These are phyloP conservation scores for Saposhnikovia divaricata DNA, from an alignment of 129 eudicot genomes.

Conservation along the genomic window DNA sequence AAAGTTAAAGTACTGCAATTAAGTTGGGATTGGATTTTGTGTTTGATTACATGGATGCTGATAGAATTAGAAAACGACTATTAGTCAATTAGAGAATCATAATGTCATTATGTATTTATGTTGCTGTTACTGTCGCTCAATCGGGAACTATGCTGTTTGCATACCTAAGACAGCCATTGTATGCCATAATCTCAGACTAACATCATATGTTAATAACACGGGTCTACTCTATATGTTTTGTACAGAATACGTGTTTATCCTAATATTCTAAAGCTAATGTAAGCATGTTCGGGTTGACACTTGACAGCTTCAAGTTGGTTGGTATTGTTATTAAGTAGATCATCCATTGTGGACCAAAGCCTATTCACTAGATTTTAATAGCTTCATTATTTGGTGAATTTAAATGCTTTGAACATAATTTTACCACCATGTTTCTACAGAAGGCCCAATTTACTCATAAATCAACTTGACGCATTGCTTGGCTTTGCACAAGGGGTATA, in stretches of 20 bases:
- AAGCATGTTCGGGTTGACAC: neutral
- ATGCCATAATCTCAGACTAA: neutral
- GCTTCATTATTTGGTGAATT: neutral
- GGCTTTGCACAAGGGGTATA: too few relatives aligned
- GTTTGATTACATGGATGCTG: neutral
- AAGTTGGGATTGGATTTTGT: neutral
- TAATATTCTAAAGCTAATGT: neutral
- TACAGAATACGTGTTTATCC: neutral
- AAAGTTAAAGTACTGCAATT: neutral
- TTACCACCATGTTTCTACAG: too few relatives aligned
- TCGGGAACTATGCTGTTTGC: neutral
- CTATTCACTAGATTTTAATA: neutral
- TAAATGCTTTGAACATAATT: neutral
- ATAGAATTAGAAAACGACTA: neutral
- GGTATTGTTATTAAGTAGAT: neutral
- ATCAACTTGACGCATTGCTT: too few relatives aligned
- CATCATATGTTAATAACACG: neutral
- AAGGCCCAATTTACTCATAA: too few relatives aligned
- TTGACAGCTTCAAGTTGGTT: neutral
- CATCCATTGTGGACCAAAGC: slow-evolving; percentile 1
- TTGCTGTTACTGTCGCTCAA: neutral
- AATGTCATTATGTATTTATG: too few relatives aligned
- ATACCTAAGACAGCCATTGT: too few relatives aligned
- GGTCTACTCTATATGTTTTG: neutral
- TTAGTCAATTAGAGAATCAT: neutral